Evolutionary conservation across 2,329 filamentous ascomycete genomes (phyloP).

Genomic region (Monilinia fructigena): DNA sequence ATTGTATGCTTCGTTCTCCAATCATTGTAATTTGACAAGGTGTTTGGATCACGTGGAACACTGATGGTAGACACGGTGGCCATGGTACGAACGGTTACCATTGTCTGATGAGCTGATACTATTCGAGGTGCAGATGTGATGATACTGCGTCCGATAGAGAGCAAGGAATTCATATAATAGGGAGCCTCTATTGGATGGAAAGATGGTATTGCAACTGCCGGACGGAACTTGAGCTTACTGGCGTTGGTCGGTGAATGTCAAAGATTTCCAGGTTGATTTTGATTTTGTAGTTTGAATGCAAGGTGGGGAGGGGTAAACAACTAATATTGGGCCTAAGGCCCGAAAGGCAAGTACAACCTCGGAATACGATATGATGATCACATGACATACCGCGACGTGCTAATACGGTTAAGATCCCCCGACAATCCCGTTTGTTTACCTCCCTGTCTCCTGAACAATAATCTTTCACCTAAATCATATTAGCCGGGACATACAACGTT

Average conservation of each 20-base stretch:
- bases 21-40: slow-evolving; percentile 84
- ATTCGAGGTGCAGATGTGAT: slow-evolving; percentile 28
- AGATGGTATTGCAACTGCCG: not conserved
- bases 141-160: slow-evolving; percentile 27
- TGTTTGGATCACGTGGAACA: slow-evolving; percentile 73
- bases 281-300: too few species aligned
- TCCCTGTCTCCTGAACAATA: not conserved
- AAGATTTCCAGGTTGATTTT: slow-evolving; percentile 13
- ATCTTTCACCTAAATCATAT: not conserved
- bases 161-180: slow-evolving; percentile 23
- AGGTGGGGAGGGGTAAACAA: slow-evolving; percentile 6
- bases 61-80: slow-evolving; percentile 27
- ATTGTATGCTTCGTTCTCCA: slow-evolving; percentile 83
- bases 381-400: not conserved
- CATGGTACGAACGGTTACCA: slow-evolving; percentile 31
- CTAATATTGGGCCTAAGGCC: not conserved
- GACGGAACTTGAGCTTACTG: slow-evolving; percentile 6
- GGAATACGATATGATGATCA: not conserved
- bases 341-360: not conserved
- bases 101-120: slow-evolving; percentile 18
- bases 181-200: not conserved
- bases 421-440: not conserved
- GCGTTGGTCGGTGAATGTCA: slow-evolving; percentile 9
- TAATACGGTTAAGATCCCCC: not conserved
- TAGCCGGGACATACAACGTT: slow-evolving; percentile 7